These are phyloP conservation scores for Colletotrichum sp. DNA, from an alignment of 2,329 filamentous ascomycete species.

Conservation along the genomic window DNA sequence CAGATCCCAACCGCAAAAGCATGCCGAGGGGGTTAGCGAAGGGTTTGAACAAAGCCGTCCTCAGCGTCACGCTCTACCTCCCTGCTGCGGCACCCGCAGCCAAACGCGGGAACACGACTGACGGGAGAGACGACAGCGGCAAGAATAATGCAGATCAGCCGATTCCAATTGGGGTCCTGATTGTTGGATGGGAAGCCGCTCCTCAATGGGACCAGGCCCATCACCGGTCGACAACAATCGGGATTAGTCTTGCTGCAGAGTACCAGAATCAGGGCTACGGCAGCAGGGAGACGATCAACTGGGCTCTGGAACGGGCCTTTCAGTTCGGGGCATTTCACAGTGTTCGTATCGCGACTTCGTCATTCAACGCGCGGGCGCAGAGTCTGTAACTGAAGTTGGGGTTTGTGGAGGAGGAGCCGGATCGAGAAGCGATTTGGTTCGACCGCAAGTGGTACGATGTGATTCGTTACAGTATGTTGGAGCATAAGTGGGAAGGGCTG, in stretches of 20 bases:
- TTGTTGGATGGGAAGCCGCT: neutral
- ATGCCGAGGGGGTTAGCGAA: neutral
- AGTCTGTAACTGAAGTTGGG: neutral
- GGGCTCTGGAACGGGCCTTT: neutral
- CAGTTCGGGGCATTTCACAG: neutral
- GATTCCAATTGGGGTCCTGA: neutral
- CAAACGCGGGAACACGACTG: neutral
- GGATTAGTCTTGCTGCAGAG: neutral
- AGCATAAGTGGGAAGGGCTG: neutral
- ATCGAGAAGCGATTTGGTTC: neutral
- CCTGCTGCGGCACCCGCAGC: accelerated
- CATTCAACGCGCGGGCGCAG: neutral
- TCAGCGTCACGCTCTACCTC: neutral
- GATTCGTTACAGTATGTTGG: neutral
- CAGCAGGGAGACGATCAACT: neutral
- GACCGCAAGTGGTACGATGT: neutral
- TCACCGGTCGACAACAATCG: neutral
- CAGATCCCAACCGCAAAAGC: neutral
- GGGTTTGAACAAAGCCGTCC: neutral
- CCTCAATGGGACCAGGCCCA: neutral
- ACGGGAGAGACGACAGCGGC: accelerated
- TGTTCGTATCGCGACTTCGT: neutral
- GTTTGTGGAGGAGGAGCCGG: neutral
- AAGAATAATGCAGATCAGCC: neutral
- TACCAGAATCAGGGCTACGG: neutral